These are phyloP conservation scores for Wallacemonas collosoma DNA, from an alignment of 208 protist genomes.

Conservation along the genomic window DNA sequence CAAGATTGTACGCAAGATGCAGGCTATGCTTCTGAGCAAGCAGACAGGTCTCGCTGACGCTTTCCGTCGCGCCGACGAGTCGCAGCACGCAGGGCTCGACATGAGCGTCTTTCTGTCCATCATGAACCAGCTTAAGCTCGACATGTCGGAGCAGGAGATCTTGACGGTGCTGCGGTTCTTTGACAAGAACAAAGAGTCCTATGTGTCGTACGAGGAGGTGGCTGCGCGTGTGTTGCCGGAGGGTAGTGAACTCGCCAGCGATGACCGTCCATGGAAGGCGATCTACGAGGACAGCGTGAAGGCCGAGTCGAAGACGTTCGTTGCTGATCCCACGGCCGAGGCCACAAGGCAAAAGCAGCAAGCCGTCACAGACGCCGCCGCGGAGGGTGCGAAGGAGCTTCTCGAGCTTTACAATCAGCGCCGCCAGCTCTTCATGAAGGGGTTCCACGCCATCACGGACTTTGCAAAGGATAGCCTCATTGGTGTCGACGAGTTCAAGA, in stretches of 20 bases:
- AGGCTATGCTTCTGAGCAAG: conserved; percentile 82
- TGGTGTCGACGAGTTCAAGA: conserved; percentile 83
- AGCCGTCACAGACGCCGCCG: conserved; percentile 41
- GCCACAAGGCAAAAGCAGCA: conserved; percentile 46
- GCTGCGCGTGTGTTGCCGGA: conserved; percentile 76
- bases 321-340: conserved; percentile 58
- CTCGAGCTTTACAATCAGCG: conserved; percentile 80
- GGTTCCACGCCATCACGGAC: conserved; percentile 88
- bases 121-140: conserved; percentile 63
- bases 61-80: conserved; percentile 72
- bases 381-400: conserved; percentile 62
- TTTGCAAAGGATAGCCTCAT: conserved; percentile 86
- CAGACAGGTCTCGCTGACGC: conserved; percentile 80
- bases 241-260: conserved; percentile 52
- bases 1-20: conserved; percentile 84
- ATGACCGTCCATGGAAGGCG: conserved; percentile 70
- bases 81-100: conserved; percentile 54
- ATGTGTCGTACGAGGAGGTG: conserved; percentile 91
- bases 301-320: conserved; percentile 53
- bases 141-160: conserved; percentile 91
- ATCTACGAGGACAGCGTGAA: conserved; percentile 73
- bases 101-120: conserved; percentile 83
- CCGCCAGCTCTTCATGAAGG: conserved; percentile 89
- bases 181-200: conserved; percentile 90
- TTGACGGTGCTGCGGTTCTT: conserved; percentile 92